Evolutionary conservation across 768 basidiomycete genomes (phyloP).

Genomic region (Imleria badia): DNA sequence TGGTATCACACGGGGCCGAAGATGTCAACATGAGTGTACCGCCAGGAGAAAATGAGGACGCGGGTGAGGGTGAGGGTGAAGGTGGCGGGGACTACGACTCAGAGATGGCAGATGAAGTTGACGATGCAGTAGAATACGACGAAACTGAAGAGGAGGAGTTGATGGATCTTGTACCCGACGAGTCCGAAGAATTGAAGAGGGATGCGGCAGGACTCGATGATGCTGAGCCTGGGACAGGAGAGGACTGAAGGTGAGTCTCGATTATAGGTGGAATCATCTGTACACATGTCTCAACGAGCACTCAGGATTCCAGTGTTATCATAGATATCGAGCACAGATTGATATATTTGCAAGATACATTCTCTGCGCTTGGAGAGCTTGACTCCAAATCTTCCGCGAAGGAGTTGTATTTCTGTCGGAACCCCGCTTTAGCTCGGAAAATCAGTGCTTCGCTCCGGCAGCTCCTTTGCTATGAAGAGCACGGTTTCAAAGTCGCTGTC

Average conservation of each 20-base stretch:
- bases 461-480: no score
- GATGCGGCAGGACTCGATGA: conserved; percentile 42
- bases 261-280: conserved; percentile 1
- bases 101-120: conserved; percentile 26
- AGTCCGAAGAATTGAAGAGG: conserved; percentile 41
- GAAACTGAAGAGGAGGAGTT: conserved; percentile 43
- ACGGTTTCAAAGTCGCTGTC: no score
- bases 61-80: conserved; percentile 37
- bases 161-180: conserved; percentile 43
- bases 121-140: conserved; percentile 27
- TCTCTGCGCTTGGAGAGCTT: no score
- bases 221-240: conserved; percentile 4
- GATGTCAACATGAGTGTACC: conserved; percentile 25
- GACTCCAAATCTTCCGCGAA: no score
- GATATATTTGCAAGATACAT: background rate
- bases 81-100: conserved; percentile 28
- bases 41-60: conserved; percentile 28
- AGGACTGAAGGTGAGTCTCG: conserved; percentile 8
- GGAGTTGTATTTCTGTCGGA: background rate
- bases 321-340: background rate
- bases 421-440: background rate
- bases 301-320: background rate
- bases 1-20: conserved; percentile 24
- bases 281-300: background rate
- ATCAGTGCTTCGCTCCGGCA: no score